Conservation (phyloP, 495 filamentous ascomycete genomes). For the Amphirosellinia nigrospora region DNA sequence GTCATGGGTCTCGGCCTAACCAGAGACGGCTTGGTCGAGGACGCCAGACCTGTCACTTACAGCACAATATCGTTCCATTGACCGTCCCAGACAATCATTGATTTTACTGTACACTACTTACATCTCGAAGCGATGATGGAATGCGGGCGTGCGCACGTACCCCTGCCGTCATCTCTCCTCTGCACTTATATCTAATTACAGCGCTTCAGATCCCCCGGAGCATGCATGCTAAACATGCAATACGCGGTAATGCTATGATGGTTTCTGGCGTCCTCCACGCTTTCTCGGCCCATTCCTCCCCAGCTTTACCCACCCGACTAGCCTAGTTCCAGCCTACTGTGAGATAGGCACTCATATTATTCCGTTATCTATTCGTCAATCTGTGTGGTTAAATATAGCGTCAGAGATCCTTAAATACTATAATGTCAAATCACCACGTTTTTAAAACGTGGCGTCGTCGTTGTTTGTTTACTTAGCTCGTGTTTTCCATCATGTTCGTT, state of each 20-base stretch:
- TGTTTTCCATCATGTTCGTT: background rate
- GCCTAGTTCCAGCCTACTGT: background rate
- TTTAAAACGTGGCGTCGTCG: background rate
- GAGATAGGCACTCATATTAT: conserved; percentile 1
- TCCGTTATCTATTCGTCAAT: background rate
- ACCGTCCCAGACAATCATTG: background rate
- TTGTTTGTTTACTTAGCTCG: background rate
- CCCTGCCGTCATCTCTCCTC: background rate
- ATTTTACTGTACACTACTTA: background rate
- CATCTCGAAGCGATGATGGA: background rate
- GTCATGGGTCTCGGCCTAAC: background rate
- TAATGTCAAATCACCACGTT: background rate
- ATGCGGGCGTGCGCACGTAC: background rate
- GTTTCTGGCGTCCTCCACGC: background rate
- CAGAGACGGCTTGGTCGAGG: background rate
- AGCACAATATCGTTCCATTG: background rate
- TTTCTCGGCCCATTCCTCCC: conserved; percentile 11
- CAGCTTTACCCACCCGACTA: conserved; percentile 18
- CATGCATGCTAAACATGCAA: background rate
- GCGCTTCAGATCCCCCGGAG: conserved; percentile 2
- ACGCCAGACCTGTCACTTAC: background rate
- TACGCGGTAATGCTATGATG: too few relatives aligned
- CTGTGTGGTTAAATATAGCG: too few relatives aligned
- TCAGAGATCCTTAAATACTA: too few relatives aligned
- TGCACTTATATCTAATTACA: conserved; percentile 20